Percentiles rank a stretch among this genome's conserved stretches.
phyloP scores from a whole-genome alignment of 331 rosid species.

The Telfairia occidentalis region DNA sequence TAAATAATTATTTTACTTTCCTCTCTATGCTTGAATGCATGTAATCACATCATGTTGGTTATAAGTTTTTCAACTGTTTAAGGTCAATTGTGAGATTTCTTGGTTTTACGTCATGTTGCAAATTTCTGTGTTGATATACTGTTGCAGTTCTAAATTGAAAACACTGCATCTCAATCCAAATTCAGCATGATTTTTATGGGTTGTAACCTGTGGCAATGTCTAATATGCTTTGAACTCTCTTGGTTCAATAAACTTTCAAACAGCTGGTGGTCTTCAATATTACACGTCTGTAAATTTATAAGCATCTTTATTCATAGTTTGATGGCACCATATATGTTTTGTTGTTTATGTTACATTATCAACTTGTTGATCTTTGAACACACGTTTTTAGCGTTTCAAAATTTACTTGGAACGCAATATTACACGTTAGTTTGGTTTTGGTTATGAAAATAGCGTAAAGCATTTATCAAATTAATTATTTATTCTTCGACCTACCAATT shows the following conservation, averaged over 20 bases:
- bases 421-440: background rate
- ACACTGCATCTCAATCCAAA: background rate
- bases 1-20: slow-evolving; percentile 19
- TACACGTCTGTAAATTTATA: background rate
- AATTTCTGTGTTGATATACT: background rate
- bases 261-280: background rate
- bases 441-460: background rate
- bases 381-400: background rate
- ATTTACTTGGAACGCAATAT: background rate
- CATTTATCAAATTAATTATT: background rate
- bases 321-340: background rate
- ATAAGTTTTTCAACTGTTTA: background rate
- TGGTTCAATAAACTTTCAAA: background rate
- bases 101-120: background rate
- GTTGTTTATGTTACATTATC: background rate
- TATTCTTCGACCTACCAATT: background rate
- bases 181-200: background rate
- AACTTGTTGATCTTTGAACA: background rate
- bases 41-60: background rate
- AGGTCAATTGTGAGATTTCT: background rate
- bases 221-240: background rate
- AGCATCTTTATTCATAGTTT: background rate
- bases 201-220: background rate
- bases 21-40: background rate
- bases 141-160: background rate